Percentiles rank a stretch among this genome's conserved stretches.
Evolutionary conservation across 768 basidiomycete genomes (phyloP).

Genomic region (Hortiboletus campestris): DNA sequence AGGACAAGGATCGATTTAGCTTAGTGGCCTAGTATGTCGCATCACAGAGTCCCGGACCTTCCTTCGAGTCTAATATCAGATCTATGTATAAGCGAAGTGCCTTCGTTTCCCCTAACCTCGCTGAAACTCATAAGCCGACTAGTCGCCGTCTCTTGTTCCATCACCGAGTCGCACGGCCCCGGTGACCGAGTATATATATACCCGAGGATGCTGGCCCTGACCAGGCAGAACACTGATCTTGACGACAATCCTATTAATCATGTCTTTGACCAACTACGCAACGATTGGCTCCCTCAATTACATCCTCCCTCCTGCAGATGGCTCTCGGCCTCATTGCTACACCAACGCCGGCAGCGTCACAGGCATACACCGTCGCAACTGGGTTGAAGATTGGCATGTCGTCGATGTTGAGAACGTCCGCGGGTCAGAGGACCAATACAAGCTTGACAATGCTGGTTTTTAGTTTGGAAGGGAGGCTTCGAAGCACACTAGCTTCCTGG

Average conservation of each 20-base stretch:
- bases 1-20: too few relatives aligned
- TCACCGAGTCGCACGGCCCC: too few relatives aligned
- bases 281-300: conserved; percentile 22
- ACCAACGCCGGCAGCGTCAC: conserved; percentile 19
- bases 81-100: too few relatives aligned
- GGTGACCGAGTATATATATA: too few relatives aligned
- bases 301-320: conserved; percentile 16
- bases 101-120: too few relatives aligned
- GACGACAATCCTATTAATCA: not conserved
- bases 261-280: conserved; percentile 13
- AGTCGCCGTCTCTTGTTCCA: too few relatives aligned
- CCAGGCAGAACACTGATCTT: conserved; percentile 13
- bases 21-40: too few relatives aligned
- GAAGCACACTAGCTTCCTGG: conserved; percentile 31
- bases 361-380: conserved; percentile 20
- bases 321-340: conserved; percentile 12
- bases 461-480: conserved; percentile 28
- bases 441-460: conserved; percentile 37
- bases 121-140: too few relatives aligned
- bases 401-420: conserved; percentile 34
- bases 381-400: conserved; percentile 5
- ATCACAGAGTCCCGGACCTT: too few relatives aligned
- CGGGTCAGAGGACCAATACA: conserved; percentile 32
- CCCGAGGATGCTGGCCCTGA: not conserved
- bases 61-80: too few relatives aligned